A percentile compares a stretch with the other conserved stretches of the same genome.
phyloP scores from a whole-genome alignment of 805 yeast genomes.

The Kuraishia capsulata region DNA sequence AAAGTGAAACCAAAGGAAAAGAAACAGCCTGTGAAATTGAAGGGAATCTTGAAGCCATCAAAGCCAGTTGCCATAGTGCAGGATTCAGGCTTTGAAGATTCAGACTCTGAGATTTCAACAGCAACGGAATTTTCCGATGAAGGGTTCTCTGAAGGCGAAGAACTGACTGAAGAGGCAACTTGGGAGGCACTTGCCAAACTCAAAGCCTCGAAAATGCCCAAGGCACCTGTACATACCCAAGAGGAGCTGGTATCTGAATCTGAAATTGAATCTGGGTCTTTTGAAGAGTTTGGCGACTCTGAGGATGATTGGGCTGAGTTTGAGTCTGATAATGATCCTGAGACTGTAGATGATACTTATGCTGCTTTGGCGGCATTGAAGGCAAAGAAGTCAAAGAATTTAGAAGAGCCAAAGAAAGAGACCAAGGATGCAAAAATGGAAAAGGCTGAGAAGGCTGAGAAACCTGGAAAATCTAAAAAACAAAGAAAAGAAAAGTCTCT shows the following conservation, averaged over 20 bases:
- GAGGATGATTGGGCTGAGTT: not conserved
- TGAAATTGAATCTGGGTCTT: constrained; percentile 12
- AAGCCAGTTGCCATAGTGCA: constrained; percentile 8
- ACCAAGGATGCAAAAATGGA: constrained; percentile 8
- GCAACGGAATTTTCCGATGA: constrained; percentile 5
- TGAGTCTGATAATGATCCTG: constrained; percentile 16
- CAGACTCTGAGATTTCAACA: constrained; percentile 5
- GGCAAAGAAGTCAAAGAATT: constrained; percentile 14
- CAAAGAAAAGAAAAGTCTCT: constrained; percentile 28
- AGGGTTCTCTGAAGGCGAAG: not conserved
- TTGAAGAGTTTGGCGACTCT: constrained; percentile 8
- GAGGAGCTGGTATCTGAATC: constrained; percentile 21
- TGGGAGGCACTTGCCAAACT: constrained; percentile 16
- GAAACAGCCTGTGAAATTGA: not conserved
- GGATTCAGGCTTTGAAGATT: constrained; percentile 7
- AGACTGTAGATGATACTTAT: constrained; percentile 33
- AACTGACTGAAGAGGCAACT: constrained; percentile 8
- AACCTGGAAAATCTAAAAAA: constrained; percentile 6
- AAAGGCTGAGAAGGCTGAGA: constrained; percentile 6
- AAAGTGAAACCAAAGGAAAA: not conserved
- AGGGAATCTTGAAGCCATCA: not conserved
- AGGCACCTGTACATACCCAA: constrained; percentile 9
- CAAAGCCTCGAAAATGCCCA: constrained; percentile 15
- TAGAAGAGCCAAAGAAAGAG: constrained; percentile 10
- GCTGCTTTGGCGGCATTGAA: constrained; percentile 32